Conservation (phyloP, 2,329 filamentous ascomycete genomes). For the Orbilia quercus region DNA sequence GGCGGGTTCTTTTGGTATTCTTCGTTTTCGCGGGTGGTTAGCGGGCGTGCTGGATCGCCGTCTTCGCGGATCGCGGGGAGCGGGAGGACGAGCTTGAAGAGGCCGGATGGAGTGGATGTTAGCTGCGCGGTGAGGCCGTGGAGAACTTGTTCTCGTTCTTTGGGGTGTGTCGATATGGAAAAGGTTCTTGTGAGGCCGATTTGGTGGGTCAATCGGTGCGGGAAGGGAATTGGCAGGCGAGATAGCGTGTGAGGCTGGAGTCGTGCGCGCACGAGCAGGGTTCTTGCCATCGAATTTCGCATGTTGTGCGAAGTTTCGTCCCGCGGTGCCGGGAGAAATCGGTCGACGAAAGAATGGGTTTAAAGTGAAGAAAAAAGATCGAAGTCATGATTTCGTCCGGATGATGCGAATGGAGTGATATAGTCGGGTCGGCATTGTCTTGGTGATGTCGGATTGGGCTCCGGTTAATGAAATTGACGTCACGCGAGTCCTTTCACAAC, state of each 20-base stretch:
- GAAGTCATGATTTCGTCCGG: neutral
- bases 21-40: constrained; percentile 29
- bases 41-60: constrained; percentile 21
- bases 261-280: constrained; percentile 29
- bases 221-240: too few relatives aligned
- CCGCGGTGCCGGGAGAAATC: constrained; percentile 2
- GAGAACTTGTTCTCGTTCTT: constrained; percentile 42
- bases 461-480: constrained; percentile 34
- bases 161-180: constrained; percentile 14
- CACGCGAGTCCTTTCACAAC: constrained; percentile 23
- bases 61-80: constrained; percentile 66
- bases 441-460: constrained; percentile 29
- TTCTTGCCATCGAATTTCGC: constrained; percentile 38
- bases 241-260: neutral
- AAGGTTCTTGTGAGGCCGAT: constrained; percentile 1
- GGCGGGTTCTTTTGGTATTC: constrained; percentile 45
- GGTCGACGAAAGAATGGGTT: neutral
- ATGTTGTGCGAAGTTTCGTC: constrained; percentile 12
- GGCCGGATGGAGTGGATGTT: constrained; percentile 80
- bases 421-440: neutral
- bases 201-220: neutral
- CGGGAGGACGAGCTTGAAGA: constrained; percentile 83
- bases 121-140: constrained; percentile 66
- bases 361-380: neutral
- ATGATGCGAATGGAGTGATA: neutral